These are phyloP conservation scores for Tetrahymena malaccensis DNA, from an alignment of 73 alveolate species.

Conservation along the genomic window DNA sequence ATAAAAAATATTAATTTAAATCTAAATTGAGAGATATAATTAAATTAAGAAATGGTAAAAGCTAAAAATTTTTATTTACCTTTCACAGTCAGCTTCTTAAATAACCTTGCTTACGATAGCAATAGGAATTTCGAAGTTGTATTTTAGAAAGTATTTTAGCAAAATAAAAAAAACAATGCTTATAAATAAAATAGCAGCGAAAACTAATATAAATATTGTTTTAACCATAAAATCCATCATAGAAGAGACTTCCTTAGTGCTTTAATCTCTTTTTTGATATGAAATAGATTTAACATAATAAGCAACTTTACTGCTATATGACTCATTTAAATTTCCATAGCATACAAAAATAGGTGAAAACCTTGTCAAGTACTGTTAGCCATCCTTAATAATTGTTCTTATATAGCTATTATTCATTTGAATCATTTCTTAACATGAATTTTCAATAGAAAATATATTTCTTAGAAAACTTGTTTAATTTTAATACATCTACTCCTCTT, in stretches of 20 bases:
- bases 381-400: background rate
- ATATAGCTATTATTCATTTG: background rate
- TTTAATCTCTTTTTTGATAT: background rate
- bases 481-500: background rate
- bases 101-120: background rate
- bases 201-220: background rate
- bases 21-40: background rate
- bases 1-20: too few species aligned
- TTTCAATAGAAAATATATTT: background rate
- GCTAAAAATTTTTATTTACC: background rate
- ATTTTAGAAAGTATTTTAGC: background rate
- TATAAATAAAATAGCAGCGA: background rate
- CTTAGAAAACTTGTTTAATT: background rate
- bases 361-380: background rate
- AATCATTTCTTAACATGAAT: background rate
- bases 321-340: background rate
- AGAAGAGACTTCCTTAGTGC: background rate
- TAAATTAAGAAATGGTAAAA: too few species aligned
- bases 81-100: background rate
- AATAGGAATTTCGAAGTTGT: background rate
- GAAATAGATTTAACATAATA: background rate
- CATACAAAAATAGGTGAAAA: background rate
- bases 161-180: background rate
- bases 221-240: background rate
- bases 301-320: background rate